Conservation (phyloP, 2,329 filamentous ascomycete species). For the Phialocephala sp. region DNA sequence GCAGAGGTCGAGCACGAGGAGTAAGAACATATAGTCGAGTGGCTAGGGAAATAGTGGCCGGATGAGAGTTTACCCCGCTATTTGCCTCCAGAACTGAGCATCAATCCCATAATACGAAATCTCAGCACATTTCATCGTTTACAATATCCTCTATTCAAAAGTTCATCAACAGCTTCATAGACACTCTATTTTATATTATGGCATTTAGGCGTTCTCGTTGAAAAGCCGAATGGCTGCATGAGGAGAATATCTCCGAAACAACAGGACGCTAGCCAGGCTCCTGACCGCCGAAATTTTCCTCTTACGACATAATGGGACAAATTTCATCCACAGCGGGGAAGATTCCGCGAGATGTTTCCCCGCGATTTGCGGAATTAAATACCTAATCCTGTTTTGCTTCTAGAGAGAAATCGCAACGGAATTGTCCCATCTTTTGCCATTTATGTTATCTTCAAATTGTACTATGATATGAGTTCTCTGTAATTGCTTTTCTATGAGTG, state of each 20-base stretch:
- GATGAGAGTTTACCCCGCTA: not conserved
- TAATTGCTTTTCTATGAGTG: not conserved
- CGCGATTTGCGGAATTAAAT: not conserved
- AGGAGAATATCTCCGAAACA: constrained; percentile 1
- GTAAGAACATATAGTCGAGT: not conserved
- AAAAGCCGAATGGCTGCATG: not conserved
- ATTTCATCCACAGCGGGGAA: constrained; percentile 1
- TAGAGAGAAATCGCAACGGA: not conserved
- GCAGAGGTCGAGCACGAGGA: too few relatives aligned
- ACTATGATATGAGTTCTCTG: constrained; percentile 1
- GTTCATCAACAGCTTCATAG: not conserved
- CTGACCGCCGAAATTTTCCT: constrained; percentile 10
- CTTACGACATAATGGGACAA: too few relatives aligned
- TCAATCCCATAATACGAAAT: too few relatives aligned
- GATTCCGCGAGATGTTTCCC: constrained; percentile 2
- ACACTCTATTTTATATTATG: not conserved
- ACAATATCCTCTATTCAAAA: not conserved
- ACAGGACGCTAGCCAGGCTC: not conserved
- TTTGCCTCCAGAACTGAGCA: not conserved
- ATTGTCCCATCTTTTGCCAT: constrained; percentile 2
- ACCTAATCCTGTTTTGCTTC: not conserved
- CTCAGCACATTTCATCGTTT: too few relatives aligned
- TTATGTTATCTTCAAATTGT: not conserved
- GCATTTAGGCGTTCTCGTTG: not conserved
- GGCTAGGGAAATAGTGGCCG: not conserved